Evolutionary conservation across 2,329 filamentous ascomycete species (phyloP), one percentile per base, ranked within the genome.

Genomic region (Paracoccidioides lutzii): DNA sequence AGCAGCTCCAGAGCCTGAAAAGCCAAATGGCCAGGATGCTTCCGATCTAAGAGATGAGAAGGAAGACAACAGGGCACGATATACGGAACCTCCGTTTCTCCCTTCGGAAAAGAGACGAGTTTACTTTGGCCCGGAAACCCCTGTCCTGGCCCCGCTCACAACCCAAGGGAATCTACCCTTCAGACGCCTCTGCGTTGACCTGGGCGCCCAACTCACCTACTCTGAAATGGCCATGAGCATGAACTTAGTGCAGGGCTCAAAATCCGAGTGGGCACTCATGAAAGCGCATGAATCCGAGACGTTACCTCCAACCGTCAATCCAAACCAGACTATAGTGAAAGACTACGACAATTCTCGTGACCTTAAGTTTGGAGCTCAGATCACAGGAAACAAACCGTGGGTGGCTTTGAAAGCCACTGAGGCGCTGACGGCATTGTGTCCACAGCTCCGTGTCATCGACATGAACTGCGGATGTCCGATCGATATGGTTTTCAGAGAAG

Each of bases 391-490:
- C 72, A 93, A 94, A 68, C 88, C 90, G 12, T 95, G 89, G 87
- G 78, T 90, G 55, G 91, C 88, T 2, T 79, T 91, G 67, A 96
- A 95, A 74, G 84, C 89, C 0, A 87, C 91, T 0, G 90, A 97
- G 69, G 80, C 86, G 3, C 75, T 98, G 49, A 84, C 85, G 4
- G 78, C 79, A 35, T 82, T 87, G 60, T 83, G 90, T 56, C 90
- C 93, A 3, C 82, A 89, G 64, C 79, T 98, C 22, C 87, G 93
- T 40, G 82, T 95, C 42, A 87, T 98, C 61, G 93, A 98, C 66
- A 77, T 98, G 62, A 98, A 98, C 75, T 97, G 91, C 65, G 93
- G 93, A 46, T 98, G 93, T 67, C 93, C 93, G 3, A 96, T 98
- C 66, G 93, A 98, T 67, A 81, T 96, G 63, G 85, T 98, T 53